Base-by-base conservation (phyloP, 2,329 filamentous ascomycete genomes). In the Clarireedia homoeocarpa region DNA sequence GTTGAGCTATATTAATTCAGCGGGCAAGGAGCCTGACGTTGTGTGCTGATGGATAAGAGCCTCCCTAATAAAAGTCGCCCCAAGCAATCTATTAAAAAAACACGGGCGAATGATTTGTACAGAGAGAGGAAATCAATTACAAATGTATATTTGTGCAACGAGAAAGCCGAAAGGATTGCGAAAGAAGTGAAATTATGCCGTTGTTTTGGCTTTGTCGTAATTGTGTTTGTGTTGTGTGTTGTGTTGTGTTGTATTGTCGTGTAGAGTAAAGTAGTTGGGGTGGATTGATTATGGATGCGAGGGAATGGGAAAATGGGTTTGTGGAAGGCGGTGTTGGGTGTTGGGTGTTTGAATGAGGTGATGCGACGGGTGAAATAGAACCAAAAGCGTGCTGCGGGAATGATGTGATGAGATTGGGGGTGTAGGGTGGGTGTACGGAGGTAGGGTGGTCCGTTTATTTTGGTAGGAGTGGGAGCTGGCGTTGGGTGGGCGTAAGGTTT, bases 1-100 rank as follows among this genome's bases (percentile, higher is more conserved):
- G 38, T 36, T 14, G 36, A 55, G 20, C 5, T 26, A 55, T 50
- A 55, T 14, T 55, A 55, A 49, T 49, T 50, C 52, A 20, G 9
- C 23, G 45, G 45, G 27, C 34, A 39, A 5, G 44, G 23, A 52
- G 52, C 24, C 38, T 58, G 42, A 44, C 30, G 52, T 36, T 55
- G 26, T 42, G 46, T 24, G 46, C 49, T 55, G 46, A 12, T 30
- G 9, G 52, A 50, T 44, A 55, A 50, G 46, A 26, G 34, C 52
- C 52, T 39, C 52, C 34, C 34, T 30, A 55, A 46, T 23, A 46
- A 46, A 46, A 53, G 49, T 42, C 30, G 30, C 30, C 30, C 30
- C 30, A 34, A 34, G 9, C 10, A 34, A 34, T 34, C 30, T 34
- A 34, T 12, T 12, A 27, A 48, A 44, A 44, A 36, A 52, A 10